Conservation (phyloP, 108 stramenopile species). For the Nitzschia inconspicua region DNA sequence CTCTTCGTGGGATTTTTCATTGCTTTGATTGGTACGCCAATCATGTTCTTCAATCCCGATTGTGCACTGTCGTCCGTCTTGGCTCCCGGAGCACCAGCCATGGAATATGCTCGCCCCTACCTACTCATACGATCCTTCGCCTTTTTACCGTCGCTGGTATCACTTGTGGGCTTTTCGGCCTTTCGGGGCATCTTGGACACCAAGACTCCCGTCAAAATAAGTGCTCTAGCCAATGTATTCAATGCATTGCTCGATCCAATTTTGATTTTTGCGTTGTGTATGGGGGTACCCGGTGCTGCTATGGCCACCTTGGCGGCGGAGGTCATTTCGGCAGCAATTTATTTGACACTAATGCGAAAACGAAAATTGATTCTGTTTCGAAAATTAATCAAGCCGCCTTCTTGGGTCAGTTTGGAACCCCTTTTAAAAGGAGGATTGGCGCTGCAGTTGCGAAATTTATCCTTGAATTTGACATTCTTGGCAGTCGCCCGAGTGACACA, state of each 20-base stretch:
- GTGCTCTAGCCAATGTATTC: slow-evolving; percentile 70
- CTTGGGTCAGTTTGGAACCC: slow-evolving; percentile 56
- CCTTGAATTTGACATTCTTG: slow-evolving; percentile 81
- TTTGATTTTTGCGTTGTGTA: slow-evolving; percentile 69
- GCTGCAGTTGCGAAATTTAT: slow-evolving; percentile 79
- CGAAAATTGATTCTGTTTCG: slow-evolving; percentile 51
- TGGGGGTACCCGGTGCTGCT: slow-evolving; percentile 89
- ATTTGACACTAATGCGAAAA: slow-evolving; percentile 53
- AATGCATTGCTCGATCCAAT: slow-evolving; percentile 85
- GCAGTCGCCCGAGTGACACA: slow-evolving; percentile 81
- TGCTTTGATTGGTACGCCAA: slow-evolving; percentile 55
- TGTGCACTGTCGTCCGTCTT: slow-evolving; percentile 55
- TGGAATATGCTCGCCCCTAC: slow-evolving; percentile 83
- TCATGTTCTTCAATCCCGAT: slow-evolving; percentile 64
- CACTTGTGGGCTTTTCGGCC: slow-evolving; percentile 59
- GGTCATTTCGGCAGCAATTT: slow-evolving; percentile 60
- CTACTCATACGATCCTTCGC: slow-evolving; percentile 77
- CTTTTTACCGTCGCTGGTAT: slow-evolving; percentile 81
- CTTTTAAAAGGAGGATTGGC: slow-evolving; percentile 76
- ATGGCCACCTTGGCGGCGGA: slow-evolving; percentile 79
- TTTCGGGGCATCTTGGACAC: slow-evolving; percentile 74
- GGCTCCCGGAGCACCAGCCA: slow-evolving; percentile 64
- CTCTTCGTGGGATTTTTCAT: slow-evolving; percentile 71
- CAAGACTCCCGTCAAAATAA: slow-evolving; percentile 82
- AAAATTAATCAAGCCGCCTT: slow-evolving; percentile 57